Conservation (phyloP, 768 basidiomycete genomes). For the Psilocybe azurescens region DNA sequence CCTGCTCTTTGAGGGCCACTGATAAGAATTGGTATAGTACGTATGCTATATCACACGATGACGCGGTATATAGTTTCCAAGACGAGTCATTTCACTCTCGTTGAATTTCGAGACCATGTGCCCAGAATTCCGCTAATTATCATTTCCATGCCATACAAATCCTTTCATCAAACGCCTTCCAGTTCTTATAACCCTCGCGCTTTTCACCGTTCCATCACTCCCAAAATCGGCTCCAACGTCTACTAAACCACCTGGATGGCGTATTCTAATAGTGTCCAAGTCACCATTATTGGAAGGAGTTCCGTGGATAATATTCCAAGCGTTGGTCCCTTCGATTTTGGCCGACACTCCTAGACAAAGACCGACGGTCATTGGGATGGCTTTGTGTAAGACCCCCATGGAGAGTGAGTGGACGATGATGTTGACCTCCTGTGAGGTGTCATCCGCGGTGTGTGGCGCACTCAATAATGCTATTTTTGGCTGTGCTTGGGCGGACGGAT, state of each 20-base stretch:
- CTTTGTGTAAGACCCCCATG: conserved; percentile 75
- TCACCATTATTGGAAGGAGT: conserved; percentile 8
- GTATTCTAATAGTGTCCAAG: conserved; percentile 49
- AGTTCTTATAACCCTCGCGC: conserved; percentile 70
- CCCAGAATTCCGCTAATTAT: neutral
- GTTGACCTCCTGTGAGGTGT: conserved; percentile 41
- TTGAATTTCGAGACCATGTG: neutral
- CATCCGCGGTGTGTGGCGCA: conserved; percentile 30
- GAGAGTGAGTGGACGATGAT: conserved; percentile 65
- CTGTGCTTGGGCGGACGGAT: conserved; percentile 66
- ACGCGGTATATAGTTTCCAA: no score
- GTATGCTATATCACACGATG: no score
- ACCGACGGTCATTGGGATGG: conserved; percentile 76
- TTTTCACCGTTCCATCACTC: conserved; percentile 49
- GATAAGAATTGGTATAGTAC: no score
- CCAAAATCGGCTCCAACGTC: conserved; percentile 67
- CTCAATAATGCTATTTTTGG: conserved; percentile 71
- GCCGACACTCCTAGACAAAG: conserved; percentile 72
- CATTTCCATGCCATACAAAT: conserved; percentile 63
- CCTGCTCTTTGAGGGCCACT: no score
- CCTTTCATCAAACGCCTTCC: conserved; percentile 78
- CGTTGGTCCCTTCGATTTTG: conserved; percentile 56
- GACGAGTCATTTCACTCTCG: no score
- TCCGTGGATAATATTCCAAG: conserved; percentile 48
- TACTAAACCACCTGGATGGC: conserved; percentile 70